Evolutionary conservation across 768 basidiomycete genomes (phyloP).

Genomic region (Pholiota molesta): DNA sequence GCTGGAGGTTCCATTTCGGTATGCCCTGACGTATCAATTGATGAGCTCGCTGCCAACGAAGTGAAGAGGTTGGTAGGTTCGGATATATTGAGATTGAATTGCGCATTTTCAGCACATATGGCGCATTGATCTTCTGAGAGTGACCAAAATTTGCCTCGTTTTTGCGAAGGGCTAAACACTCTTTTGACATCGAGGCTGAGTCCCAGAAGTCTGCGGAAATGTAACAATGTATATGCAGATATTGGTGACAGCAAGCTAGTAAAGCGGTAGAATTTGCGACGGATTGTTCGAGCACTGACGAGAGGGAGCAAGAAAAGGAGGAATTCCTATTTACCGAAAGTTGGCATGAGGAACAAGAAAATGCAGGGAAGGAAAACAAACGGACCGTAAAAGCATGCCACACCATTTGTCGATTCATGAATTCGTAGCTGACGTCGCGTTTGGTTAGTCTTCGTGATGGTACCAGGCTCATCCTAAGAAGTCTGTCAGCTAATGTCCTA

Average conservation of each 20-base stretch:
- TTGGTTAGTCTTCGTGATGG: slow-evolving; percentile 70
- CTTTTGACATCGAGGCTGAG: slow-evolving; percentile 3
- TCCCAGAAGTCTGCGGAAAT: slow-evolving; percentile 20
- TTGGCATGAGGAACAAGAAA: slow-evolving; percentile 9
- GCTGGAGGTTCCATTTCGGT: slow-evolving; percentile 44
- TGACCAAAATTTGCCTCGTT: slow-evolving; percentile 65
- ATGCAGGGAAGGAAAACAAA: slow-evolving; percentile 9
- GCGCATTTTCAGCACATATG: slow-evolving; percentile 83
- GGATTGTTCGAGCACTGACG: slow-evolving; percentile 67
- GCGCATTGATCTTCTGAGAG: slow-evolving; percentile 82
- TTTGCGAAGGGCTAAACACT: slow-evolving; percentile 19
- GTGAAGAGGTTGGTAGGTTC: slow-evolving; percentile 56
- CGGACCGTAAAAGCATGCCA: slow-evolving; percentile 98
- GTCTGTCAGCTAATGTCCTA: slow-evolving; percentile 79
- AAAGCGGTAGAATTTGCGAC: slow-evolving; percentile 53
- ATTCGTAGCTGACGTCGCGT: slow-evolving; percentile 94
- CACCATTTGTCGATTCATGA: slow-evolving; percentile 99
- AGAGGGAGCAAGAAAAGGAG: slow-evolving; percentile 90
- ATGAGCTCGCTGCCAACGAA: slow-evolving; percentile 28
- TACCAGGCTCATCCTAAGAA: slow-evolving; percentile 74
- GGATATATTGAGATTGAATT: slow-evolving; percentile 58
- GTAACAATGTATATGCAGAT: slow-evolving; percentile 32
- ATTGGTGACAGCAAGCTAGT: slow-evolving; percentile 29
- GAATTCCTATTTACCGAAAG: slow-evolving; percentile 71
- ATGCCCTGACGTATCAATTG: slow-evolving; percentile 20